Conservation (phyloP, 2,329 filamentous ascomycete species). For the Domatiomyces globalis region DNA sequence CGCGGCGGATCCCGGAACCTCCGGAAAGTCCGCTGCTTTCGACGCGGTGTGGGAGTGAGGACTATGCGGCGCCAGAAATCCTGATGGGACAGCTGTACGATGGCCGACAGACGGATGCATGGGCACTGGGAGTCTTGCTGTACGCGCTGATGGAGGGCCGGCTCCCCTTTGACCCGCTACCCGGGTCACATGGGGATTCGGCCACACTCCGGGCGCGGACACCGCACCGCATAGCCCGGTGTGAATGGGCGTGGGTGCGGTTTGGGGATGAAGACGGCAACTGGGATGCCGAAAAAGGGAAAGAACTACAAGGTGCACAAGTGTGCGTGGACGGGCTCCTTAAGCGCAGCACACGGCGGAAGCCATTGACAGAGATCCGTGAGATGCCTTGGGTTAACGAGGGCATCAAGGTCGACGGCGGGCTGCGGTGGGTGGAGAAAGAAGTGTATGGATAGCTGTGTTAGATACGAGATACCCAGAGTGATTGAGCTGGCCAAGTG, state of each 20-base stretch:
- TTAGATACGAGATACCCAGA: background rate
- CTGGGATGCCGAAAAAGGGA: conserved; percentile 57
- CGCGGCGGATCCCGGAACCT: conserved; percentile 58
- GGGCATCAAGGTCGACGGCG: conserved; percentile 54
- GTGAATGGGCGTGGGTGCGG: conserved; percentile 89
- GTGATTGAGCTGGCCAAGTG: no score
- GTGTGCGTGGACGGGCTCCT: conserved; percentile 71
- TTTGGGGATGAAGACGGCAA: conserved; percentile 75
- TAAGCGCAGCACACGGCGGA: conserved; percentile 66
- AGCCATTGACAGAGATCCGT: conserved; percentile 59
- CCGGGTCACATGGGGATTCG: conserved; percentile 57
- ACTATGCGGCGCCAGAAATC: conserved; percentile 93
- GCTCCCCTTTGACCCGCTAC: conserved; percentile 80
- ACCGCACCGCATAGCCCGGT: conserved; percentile 84
- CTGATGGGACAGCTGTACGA: conserved; percentile 92
- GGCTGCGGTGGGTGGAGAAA: conserved; percentile 36
- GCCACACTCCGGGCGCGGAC: conserved; percentile 65
- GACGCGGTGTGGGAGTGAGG: conserved; percentile 87
- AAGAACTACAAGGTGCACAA: conserved; percentile 59
- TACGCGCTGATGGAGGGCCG: conserved; percentile 90
- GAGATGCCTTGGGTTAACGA: conserved; percentile 60
- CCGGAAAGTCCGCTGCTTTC: conserved; percentile 75
- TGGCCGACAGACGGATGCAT: conserved; percentile 79
- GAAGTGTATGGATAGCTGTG: conserved; percentile 2
- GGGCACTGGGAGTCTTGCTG: conserved; percentile 84